Evolutionary conservation across 768 basidiomycete genomes (phyloP), one percentile per base, ranked within the genome.

Genomic region (Xerocomellus amylosporus): DNA sequence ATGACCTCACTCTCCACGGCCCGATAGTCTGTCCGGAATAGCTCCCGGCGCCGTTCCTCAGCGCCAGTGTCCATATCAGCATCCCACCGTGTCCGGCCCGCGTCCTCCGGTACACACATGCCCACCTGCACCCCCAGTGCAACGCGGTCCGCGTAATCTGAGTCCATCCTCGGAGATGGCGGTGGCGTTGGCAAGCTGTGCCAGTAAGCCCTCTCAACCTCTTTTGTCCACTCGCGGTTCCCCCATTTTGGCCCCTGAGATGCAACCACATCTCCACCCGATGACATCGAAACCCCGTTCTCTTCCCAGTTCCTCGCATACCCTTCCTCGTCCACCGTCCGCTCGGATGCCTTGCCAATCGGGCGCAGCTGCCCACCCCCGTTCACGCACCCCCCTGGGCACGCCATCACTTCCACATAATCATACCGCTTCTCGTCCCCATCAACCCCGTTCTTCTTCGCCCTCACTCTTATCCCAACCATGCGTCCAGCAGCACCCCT

Each of bases 381-480:
- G 68, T 98, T 98, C 39, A 97, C 92, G 70, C 97, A 98, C 17
- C 97, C 97, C 0, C 88, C 86, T 0, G 97, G 97, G 75, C 97
- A 99, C 33, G 97, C 97, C 97, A 99, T 98, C 58, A 99, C 93
- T 67, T 97, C 94, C 38, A 96, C 86, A 70, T 93, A 97, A 73
- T 96, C 93, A 68, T 92, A 92, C 40, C 78, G 75, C 48, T 70
- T 73, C 49, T 79, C 77, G 12, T 70, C 74, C 42, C 62, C 66
- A 48, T 70, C 71, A 37, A 42, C 64, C 14, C 64, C 70, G 56
- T 64, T 71, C 50, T 67, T 76, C 68, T 64, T 72, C 60, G 50
- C 64, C 67, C 64, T 66, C 48, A 38, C 61, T 58, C 64, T 59
- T 37, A 38, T 38, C 53, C 64, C 73, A 59, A 41, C 64, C 61